Evolutionary conservation across 805 yeast genomes (phyloP).

Genomic region (Yarrowia sp.): DNA sequence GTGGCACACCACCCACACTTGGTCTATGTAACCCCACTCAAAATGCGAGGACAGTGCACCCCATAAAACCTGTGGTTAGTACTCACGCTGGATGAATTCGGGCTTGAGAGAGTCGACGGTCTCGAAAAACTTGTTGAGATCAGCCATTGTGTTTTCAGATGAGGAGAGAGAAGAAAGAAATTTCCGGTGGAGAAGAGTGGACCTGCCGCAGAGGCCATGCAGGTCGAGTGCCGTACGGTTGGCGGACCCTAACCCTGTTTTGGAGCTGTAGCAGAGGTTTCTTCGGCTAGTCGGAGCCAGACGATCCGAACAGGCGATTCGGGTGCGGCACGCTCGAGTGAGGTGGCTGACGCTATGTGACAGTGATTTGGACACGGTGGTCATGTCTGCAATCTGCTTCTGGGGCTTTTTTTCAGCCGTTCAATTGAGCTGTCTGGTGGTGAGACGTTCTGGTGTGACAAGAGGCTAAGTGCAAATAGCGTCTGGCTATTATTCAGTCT

Average conservation of each 20-base stretch:
- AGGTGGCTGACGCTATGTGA: neutral
- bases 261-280: neutral
- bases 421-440: neutral
- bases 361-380: too few species aligned
- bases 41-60: too few species aligned
- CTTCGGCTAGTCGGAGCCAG: conserved; percentile 5
- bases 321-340: conserved; percentile 8
- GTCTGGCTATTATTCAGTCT: neutral
- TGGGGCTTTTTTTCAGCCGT: neutral
- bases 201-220: conserved; percentile 30
- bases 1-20: too few species aligned
- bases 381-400: neutral
- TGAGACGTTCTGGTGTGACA: neutral
- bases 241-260: conserved; percentile 16
- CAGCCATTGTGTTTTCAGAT: conserved; percentile 32
- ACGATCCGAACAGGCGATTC: conserved; percentile 1
- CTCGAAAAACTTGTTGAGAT: conserved; percentile 33
- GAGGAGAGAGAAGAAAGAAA: conserved; percentile 33
- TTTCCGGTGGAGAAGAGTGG: conserved; percentile 20
- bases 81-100: conserved; percentile 55
- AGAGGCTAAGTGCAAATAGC: conserved; percentile 25
- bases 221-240: conserved; percentile 36
- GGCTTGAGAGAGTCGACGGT: conserved; percentile 60
- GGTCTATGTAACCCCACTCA: neutral
- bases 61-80: neutral